Base-by-base conservation (phyloP, 2,329 filamentous ascomycete genomes). In the Endothia cerciana region DNA sequence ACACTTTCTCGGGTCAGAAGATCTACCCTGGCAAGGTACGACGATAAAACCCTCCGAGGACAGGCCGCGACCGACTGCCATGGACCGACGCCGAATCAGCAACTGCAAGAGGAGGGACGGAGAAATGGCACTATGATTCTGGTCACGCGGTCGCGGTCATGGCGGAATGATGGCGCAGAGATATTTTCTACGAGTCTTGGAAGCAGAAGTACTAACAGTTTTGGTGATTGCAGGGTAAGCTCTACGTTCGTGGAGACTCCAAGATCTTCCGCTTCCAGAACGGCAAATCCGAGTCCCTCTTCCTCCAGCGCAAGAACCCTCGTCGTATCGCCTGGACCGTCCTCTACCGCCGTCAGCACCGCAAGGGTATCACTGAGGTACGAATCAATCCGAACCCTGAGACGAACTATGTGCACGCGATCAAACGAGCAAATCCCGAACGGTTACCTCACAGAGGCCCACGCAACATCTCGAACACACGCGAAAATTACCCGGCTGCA, bases 251-350 rank as follows among this genome's bases (percentile, higher is more conserved):
- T 84, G 94, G 94, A 81, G 95, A 99, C 89, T 97, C 92, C 93
- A 99, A 98, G 89, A 90, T 98, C 88, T 99, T 99, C 92, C 94
- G 95, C 81, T 99, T 99, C 92, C 93, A 97, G 86, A 97, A 97
- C 86, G 93, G 95, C 87, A 99, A 99, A 88, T 94, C 93, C 85
- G 95, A 99, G 87, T 97, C 93, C 75, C 92, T 99, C 75, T 99
- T 99, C 90, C 92, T 98, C 77, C 95, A 99, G 89, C 94, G 95
- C 89, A 99, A 99, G 93, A 99, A 99, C 90, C 95, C 95, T 82
- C 94, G 95, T 84, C 93, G 94, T 82, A 98, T 99, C 83, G 90
- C 94, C 76, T 99, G 95, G 95, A 99, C 95, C 74, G 90, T 94
- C 77, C 92, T 99, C 73, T 99, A 92, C 92, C 91, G 95, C 83